phyloP scores from a whole-genome alignment of 495 filamentous ascomycete genomes.

The Neurospora sp. region DNA sequence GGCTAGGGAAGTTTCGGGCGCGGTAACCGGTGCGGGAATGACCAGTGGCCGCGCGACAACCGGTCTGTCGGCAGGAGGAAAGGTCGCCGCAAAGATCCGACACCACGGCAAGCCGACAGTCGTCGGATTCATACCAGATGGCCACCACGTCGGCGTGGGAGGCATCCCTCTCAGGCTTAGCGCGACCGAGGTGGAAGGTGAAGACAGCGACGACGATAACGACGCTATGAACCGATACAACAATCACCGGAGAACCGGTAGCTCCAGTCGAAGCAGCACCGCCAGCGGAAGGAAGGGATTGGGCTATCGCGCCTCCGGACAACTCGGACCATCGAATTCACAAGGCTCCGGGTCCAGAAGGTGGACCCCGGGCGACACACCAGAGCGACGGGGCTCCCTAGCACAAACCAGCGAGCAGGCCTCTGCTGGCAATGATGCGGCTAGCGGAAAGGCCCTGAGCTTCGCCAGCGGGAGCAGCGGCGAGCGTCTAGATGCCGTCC shows the following conservation, averaged over 20 bases:
- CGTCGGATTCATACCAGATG: conserved; percentile 59
- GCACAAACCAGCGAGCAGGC: conserved; percentile 26
- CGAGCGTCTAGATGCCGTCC: conserved; percentile 40
- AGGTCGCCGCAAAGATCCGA: conserved; percentile 64
- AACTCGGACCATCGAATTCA: conserved; percentile 21
- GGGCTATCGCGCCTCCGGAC: conserved; percentile 41
- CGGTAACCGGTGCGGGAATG: conserved; percentile 12
- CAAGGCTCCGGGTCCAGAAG: conserved; percentile 32
- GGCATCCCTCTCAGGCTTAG: conserved; percentile 84
- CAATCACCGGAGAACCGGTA: conserved; percentile 65
- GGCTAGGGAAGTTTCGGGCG: conserved; percentile 59
- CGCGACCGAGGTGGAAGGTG: conserved; percentile 88
- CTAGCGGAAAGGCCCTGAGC: conserved; percentile 32
- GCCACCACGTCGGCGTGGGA: conserved; percentile 58
- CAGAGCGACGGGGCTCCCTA: conserved; percentile 40
- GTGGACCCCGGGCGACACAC: conserved; percentile 63
- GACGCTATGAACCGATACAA: conserved; percentile 41
- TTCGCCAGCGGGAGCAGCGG: conserved; percentile 45
- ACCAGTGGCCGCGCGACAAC: conserved; percentile 46
- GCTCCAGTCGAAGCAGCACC: conserved; percentile 66
- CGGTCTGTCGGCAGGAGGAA: conserved; percentile 42
- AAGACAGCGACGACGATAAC: conserved; percentile 66
- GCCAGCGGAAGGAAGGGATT: conserved; percentile 55
- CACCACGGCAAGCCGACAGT: conserved; percentile 67
- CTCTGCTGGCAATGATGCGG: conserved; percentile 32